Conservation (phyloP, 495 filamentous ascomycete species). For the Hypoxylon perforatum region DNA sequence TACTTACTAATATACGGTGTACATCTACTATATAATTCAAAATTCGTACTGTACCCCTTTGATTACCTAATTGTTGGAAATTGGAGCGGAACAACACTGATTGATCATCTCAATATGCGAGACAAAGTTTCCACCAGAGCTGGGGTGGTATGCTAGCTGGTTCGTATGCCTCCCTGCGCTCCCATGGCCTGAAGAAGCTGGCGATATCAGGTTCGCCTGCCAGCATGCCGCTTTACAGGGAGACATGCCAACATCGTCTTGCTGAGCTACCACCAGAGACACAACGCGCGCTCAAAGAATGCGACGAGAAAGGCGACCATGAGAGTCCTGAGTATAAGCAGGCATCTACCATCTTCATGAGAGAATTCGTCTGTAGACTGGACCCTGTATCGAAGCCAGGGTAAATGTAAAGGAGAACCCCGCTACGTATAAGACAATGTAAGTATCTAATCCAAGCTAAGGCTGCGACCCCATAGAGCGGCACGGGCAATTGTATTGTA, state of each 20-base stretch:
- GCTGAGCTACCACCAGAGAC: slow-evolving; percentile 28
- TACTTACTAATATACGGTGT: too few relatives aligned
- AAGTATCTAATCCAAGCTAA: slow-evolving; percentile 10
- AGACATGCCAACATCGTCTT: slow-evolving; percentile 13
- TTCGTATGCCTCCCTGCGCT: slow-evolving; percentile 42
- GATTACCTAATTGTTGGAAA: too few relatives aligned
- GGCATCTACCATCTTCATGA: slow-evolving; percentile 24
- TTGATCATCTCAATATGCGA: slow-evolving; percentile 51
- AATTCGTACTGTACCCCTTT: too few relatives aligned
- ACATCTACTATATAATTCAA: too few relatives aligned
- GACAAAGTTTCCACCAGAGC: slow-evolving; percentile 53
- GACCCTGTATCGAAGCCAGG: slow-evolving; percentile 26
- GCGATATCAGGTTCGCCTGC: slow-evolving; percentile 33
- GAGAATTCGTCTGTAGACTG: slow-evolving; percentile 24
- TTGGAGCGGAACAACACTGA: too few relatives aligned
- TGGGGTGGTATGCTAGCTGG: slow-evolving; percentile 65
- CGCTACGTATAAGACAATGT: slow-evolving; percentile 38
- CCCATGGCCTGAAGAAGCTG: slow-evolving; percentile 24
- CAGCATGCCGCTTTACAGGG: slow-evolving; percentile 36
- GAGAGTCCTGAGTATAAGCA: slow-evolving; percentile 33
- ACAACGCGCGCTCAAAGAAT: slow-evolving; percentile 1
- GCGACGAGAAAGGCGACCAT: slow-evolving; percentile 17
- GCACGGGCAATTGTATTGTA: too few relatives aligned
- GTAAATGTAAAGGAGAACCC: slow-evolving; percentile 29
- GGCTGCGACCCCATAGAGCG: too few relatives aligned